Base-by-base conservation (phyloP, 257 asterid species). In the Cynanchum wilfordii region DNA sequence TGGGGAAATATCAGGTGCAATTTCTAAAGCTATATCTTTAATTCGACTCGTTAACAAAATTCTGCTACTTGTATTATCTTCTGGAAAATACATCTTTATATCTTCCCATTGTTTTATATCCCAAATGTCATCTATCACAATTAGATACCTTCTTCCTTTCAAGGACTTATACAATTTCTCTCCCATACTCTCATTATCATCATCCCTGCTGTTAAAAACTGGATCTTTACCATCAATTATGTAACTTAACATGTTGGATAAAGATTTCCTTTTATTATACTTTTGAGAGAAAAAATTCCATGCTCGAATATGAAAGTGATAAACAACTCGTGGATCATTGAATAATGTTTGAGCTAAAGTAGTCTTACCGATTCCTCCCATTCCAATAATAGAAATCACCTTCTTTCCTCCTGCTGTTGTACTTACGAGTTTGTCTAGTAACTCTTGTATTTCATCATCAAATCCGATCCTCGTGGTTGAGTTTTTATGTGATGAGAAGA, bases 41-140 rank as follows among this genome's bases (percentile, higher is more conserved):
- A 27, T 44, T 8, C 66, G 44, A n/a, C 47, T 52, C 0, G 74
- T 70, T 16, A 70, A 29, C 33, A 70, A 24, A 42, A 70, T 22
- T 33, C 65, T 38, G 11, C 74, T 70, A 13, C 57, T 52, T 70
- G n/a, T 52, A 52, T n/a, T 36, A 7, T 70, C 33, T 0, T 54
- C 20, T 4, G 74, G 74, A 22, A 70, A 15, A 29, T 36, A 51
- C 15, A 55, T 70, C 57, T 33, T 55, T 36, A 70, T 7, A 22
- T 30, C 19, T 9, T 70, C 13, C 74, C 74, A 70, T 2, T 29
- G 47, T 0, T 33, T 2, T 27, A 57, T 38, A 47, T n/a, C 52
- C 73, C 73, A 69, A 8, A 69, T 30, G 29, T 29, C 73, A 69
- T 69, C 73, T 17, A 69, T 16, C 1, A 69, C 60, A 69, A 69